phyloP scores from a whole-genome alignment of 1,284 basidiomycete genomes.

The Naganishia sp. region DNA sequence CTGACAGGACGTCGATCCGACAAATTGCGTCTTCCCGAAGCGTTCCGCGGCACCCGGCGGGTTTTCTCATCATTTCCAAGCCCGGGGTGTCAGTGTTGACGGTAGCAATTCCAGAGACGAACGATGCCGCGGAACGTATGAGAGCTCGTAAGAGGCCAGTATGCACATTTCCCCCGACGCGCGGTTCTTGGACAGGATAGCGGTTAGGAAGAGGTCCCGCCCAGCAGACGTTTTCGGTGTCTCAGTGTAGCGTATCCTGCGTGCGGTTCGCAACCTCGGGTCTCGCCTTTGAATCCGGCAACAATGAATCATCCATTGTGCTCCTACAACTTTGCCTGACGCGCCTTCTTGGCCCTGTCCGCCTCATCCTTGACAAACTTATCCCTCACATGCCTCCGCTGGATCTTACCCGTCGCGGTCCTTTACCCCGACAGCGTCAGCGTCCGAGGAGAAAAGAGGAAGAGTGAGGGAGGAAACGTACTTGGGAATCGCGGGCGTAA shows the following conservation, averaged over 20 bases:
- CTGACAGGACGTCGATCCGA: neutral
- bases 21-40: neutral
- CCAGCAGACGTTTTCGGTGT: no score
- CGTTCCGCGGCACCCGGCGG: neutral
- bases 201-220: no score
- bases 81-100: no score
- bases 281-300: no score
- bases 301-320: no score
- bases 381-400: constrained; percentile 42
- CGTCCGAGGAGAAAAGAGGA: neutral
- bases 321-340: constrained; percentile 32
- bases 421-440: constrained; percentile 11
- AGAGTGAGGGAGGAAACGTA: constrained; percentile 14
- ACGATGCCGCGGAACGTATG: no score
- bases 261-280: no score
- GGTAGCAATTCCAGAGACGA: no score
- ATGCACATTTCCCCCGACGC: no score
- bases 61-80: neutral
- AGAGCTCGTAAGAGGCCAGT: no score
- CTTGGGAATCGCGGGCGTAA: constrained; percentile 45
- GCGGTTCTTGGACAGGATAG: no score
- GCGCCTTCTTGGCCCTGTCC: constrained; percentile 28
- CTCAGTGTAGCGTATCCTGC: no score
- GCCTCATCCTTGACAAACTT: constrained; percentile 33
- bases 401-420: constrained; percentile 49